phyloP scores from a whole-genome alignment of 768 basidiomycete genomes.

The Mycena indigotica region DNA sequence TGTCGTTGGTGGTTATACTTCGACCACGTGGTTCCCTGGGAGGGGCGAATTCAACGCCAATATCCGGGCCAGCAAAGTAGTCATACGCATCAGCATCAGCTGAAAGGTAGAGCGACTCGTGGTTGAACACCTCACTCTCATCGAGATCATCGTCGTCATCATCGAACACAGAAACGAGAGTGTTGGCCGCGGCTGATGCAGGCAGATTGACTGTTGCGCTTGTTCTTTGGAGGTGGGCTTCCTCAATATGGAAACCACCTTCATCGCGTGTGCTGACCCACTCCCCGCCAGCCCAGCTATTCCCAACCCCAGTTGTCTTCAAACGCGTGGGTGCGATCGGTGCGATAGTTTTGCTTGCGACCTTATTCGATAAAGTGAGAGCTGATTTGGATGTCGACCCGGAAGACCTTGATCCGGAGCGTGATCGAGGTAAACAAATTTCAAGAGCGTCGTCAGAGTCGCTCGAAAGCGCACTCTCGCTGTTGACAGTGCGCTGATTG shows the following conservation, averaged over 20 bases:
- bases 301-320: conserved; percentile 69
- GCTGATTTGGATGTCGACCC: conserved; percentile 1
- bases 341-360: conserved; percentile 38
- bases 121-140: conserved; percentile 22
- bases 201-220: conserved; percentile 11
- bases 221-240: conserved; percentile 7
- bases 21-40: conserved; percentile 18
- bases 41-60: conserved; percentile 50
- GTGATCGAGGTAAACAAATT: conserved; percentile 19
- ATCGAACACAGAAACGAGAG: conserved; percentile 20
- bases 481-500: not conserved
- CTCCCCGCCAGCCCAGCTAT: conserved; percentile 36
- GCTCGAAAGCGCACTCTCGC: conserved; percentile 18
- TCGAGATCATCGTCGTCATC: conserved; percentile 22
- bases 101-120: conserved; percentile 23
- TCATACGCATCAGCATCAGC: conserved; percentile 48
- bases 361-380: not conserved
- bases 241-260: conserved; percentile 23
- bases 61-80: conserved; percentile 61
- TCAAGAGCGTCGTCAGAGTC: conserved; percentile 21
- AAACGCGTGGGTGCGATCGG: conserved; percentile 72
- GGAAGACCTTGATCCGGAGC: conserved; percentile 15
- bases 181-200: conserved; percentile 1
- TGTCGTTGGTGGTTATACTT: conserved; percentile 29
- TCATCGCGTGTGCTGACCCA: conserved; percentile 54